Evolutionary conservation across 192 early-diverging fungal species (phyloP), one percentile per base, ranked within the genome.

Genomic region (Lobulomyces angularis): DNA sequence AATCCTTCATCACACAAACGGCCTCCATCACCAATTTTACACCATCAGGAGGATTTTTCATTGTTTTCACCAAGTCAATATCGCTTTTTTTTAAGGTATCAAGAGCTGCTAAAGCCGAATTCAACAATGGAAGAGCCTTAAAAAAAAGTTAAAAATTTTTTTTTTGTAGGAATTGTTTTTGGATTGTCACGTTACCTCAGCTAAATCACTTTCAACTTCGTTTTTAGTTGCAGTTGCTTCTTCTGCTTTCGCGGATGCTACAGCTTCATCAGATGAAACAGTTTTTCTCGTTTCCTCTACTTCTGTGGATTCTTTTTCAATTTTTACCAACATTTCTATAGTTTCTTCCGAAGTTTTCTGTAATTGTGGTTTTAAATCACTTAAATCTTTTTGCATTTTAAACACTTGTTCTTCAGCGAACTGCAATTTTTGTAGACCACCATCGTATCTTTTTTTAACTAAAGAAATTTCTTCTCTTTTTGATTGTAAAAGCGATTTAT

Each of bases 21-120:
- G 73, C 66, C 45, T 76, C 73, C 70, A 76, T 74, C 21, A 76
- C 73, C 24, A 76, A 50, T 35, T 76, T 76, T 0, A 76, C 73
- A 14, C 73, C 73, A 27, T 62, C 70, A 7, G 73, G 73, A 11
- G 73, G 73, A 56, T 76, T 76, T 48, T 76, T 76, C 73, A 76
- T 76, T 6, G 62, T 59, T 43, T 76, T 76, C 5, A 76, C 73
- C 16, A 73, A 45, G 54, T 76, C 73, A 41, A 76, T 76, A 43
- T 76, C 73, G 16, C 46, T 53, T 48, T 76, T 76, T 36, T 76
- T 76, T 22, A 76, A 39, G 5, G 73, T 76, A 39, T 76, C 73
- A 35, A 76, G 46, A 25, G 73, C 73, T 17, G 62, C 35, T 11
- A 76, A 52, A 2, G 73, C 73, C 8, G 69, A 47, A 42, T 76